Conservation (phyloP, 805 yeast species). For the Lachancea sp. region DNA sequence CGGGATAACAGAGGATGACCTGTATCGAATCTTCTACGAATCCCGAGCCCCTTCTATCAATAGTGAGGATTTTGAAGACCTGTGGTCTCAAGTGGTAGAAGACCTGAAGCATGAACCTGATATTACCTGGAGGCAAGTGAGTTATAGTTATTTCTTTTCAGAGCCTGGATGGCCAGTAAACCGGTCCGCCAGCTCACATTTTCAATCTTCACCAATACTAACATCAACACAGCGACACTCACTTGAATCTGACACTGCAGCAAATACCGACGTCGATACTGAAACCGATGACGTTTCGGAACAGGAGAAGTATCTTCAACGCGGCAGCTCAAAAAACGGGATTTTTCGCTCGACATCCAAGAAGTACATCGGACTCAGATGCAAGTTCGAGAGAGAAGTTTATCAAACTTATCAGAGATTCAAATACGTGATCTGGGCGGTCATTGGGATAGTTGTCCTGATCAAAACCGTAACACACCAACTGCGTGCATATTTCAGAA, state of each 20-base stretch:
- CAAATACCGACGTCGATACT: constrained; percentile 34
- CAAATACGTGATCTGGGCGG: constrained; percentile 16
- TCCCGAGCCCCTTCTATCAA: constrained; percentile 32
- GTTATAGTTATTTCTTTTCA: constrained; percentile 13
- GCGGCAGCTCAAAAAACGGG: constrained; percentile 34
- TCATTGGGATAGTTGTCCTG: constrained; percentile 11
- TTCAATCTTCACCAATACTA: constrained; percentile 1
- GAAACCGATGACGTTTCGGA: constrained; percentile 36
- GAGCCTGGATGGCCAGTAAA: not conserved
- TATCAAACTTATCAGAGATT: constrained; percentile 33
- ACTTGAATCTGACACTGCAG: constrained; percentile 35
- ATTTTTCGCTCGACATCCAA: constrained; percentile 69
- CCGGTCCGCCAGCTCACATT: not conserved
- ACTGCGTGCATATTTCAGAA: constrained; percentile 34
- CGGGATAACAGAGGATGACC: constrained; percentile 45
- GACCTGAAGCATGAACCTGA: constrained; percentile 63
- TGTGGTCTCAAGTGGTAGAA: constrained; percentile 61
- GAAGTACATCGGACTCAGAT: constrained; percentile 51
- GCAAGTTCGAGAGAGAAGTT: constrained; percentile 50
- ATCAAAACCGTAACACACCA: constrained; percentile 31
- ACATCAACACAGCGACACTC: constrained; percentile 19
- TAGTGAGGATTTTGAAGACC: constrained; percentile 55
- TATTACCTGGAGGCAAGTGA: constrained; percentile 73
- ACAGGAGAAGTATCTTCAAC: constrained; percentile 35
- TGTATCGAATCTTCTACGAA: constrained; percentile 45